These are phyloP conservation scores for Urtica urens DNA, from an alignment of 306 rosid genomes.

Conservation along the genomic window DNA sequence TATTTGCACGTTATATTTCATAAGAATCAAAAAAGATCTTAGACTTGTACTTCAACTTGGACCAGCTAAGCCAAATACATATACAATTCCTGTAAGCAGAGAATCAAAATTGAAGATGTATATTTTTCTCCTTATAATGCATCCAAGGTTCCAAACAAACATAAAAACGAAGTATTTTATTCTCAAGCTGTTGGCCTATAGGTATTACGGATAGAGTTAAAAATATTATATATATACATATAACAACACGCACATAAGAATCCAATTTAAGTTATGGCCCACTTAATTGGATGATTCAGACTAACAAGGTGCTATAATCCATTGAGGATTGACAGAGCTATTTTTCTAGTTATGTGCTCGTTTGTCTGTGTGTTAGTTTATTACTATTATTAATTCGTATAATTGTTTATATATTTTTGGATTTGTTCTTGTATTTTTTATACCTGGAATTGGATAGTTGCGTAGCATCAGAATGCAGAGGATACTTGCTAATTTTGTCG, in stretches of 20 bases:
- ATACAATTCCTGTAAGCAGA: no score
- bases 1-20: not conserved
- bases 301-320: constrained; percentile 50
- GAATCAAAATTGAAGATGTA: no score
- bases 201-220: constrained; percentile 20
- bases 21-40: not conserved
- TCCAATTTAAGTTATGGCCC: constrained; percentile 41
- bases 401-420: constrained; percentile 16
- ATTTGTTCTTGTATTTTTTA: constrained; percentile 19
- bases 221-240: not conserved
- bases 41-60: not conserved
- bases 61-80: no score
- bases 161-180: not conserved
- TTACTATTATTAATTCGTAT: constrained; percentile 13
- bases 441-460: constrained; percentile 67
- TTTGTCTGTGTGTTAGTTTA: constrained; percentile 23
- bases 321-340: constrained; percentile 46
- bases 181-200: constrained; percentile 21
- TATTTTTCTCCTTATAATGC: not conserved
- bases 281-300: constrained; percentile 47
- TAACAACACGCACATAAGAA: constrained; percentile 26
- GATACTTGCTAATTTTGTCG: constrained; percentile 26
- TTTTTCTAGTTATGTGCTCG: constrained; percentile 27
- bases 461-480: constrained; percentile 28
- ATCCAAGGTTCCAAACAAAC: no score